These are phyloP conservation scores for Sugiyamaella floridensis DNA, from an alignment of 805 yeast species.

Conservation along the genomic window DNA sequence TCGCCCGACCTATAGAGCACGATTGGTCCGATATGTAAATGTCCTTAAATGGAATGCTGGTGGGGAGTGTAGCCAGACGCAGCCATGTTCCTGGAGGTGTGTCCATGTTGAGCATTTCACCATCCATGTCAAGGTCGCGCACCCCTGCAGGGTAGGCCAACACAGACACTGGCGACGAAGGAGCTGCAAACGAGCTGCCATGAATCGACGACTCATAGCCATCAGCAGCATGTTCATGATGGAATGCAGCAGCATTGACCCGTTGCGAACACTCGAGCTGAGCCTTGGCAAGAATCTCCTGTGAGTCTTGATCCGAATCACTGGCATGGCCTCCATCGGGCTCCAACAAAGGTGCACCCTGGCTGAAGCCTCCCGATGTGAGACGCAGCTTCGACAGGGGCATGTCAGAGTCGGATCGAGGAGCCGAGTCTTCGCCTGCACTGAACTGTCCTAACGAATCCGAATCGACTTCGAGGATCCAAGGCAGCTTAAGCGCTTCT, in stretches of 20 bases:
- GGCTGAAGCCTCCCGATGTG: neutral
- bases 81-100: slow-evolving; percentile 50
- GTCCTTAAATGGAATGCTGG: slow-evolving; percentile 41
- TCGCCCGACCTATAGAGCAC: slow-evolving; percentile 64
- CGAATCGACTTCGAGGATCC: slow-evolving; percentile 46
- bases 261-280: slow-evolving; percentile 13
- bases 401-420: neutral
- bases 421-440: neutral
- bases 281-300: slow-evolving; percentile 25
- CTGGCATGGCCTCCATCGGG: slow-evolving; percentile 1
- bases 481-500: slow-evolving; percentile 70
- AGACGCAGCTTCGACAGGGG: neutral
- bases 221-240: neutral
- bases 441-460: neutral
- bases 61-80: slow-evolving; percentile 45
- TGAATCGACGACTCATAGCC: neutral
- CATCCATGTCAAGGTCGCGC: slow-evolving; percentile 17
- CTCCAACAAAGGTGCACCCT: neutral
- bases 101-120: slow-evolving; percentile 33
- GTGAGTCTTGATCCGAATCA: slow-evolving; percentile 18
- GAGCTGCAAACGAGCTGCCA: neutral
- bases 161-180: slow-evolving; percentile 4
- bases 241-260: slow-evolving; percentile 3
- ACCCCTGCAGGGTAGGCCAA: slow-evolving; percentile 12
- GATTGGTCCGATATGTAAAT: slow-evolving; percentile 60